Evolutionary conservation across 2,329 filamentous ascomycete species (phyloP).

Genomic region (Capronia americana): DNA sequence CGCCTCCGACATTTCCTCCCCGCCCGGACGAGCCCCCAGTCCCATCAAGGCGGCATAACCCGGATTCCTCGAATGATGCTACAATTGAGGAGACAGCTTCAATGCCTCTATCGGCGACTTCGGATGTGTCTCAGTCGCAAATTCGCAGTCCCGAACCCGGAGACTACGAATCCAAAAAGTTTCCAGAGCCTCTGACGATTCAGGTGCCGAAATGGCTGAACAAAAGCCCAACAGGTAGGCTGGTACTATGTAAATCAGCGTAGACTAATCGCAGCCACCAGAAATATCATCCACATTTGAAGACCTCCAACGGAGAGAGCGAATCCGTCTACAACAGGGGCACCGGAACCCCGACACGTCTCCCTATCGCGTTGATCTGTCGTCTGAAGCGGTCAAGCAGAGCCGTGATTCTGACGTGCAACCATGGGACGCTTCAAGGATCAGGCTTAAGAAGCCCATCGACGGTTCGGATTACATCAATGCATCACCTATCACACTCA

Average conservation of each 20-base stretch:
- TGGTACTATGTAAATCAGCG: background rate
- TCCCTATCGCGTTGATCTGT: background rate
- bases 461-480: background rate
- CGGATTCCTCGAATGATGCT: no score
- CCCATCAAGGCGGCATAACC: no score
- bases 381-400: background rate
- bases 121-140: background rate
- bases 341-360: background rate
- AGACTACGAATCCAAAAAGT: background rate
- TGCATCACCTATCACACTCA: background rate
- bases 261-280: background rate
- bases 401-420: background rate
- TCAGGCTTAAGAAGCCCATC: background rate
- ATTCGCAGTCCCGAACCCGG: background rate
- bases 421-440: background rate
- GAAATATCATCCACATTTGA: background rate
- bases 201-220: background rate
- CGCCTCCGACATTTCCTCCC: no score
- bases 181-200: background rate
- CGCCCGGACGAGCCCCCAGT: no score
- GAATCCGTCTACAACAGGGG: background rate
- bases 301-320: background rate
- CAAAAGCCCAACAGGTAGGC: background rate
- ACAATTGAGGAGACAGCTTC: background rate
- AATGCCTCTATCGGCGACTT: no score